These are phyloP conservation scores for Striga hermonthica DNA, from an alignment of 305 asterid species.

Conservation along the genomic window DNA sequence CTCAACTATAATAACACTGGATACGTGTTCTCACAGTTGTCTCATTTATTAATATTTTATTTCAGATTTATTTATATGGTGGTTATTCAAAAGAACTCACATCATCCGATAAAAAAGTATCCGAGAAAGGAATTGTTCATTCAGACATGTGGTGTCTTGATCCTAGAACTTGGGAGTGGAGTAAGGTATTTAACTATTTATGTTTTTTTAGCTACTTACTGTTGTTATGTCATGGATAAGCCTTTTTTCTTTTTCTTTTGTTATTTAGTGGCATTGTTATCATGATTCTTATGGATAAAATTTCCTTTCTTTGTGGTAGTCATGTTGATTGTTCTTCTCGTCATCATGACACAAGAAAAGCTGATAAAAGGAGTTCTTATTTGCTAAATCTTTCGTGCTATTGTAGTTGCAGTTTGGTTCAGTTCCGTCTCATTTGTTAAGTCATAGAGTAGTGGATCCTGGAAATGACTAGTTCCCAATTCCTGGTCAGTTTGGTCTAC, in stretches of 20 bases:
- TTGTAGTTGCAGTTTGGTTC: too few species aligned
- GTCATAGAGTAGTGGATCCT: not conserved
- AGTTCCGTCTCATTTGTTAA: constrained; percentile 10
- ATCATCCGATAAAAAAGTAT: constrained; percentile 63
- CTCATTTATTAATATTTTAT: constrained; percentile 22
- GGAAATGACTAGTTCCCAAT: not conserved
- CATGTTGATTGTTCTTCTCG: not conserved
- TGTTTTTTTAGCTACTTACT: constrained; percentile 28
- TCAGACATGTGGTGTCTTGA: constrained; percentile 95
- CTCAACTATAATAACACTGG: constrained; percentile 5
- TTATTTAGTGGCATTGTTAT: constrained; percentile 10
- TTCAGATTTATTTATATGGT: constrained; percentile 85
- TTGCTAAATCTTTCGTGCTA: constrained; percentile 1
- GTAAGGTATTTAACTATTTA: constrained; percentile 80
- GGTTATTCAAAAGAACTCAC: constrained; percentile 93
- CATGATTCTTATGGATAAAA: constrained; percentile 22
- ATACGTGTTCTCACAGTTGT: constrained; percentile 18
- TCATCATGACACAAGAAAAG: not conserved
- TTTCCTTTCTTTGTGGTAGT: constrained; percentile 9
- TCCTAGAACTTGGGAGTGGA: constrained; percentile 97
- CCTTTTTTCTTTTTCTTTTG: not conserved
- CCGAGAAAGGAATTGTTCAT: constrained; percentile 90
- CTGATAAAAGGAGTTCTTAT: not conserved
- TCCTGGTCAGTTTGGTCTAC: not conserved
- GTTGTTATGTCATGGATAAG: not conserved